Evolutionary conservation across 768 basidiomycete species (phyloP), one percentile per base, ranked within the genome.

Genomic region (Naganishia vishniacii): DNA sequence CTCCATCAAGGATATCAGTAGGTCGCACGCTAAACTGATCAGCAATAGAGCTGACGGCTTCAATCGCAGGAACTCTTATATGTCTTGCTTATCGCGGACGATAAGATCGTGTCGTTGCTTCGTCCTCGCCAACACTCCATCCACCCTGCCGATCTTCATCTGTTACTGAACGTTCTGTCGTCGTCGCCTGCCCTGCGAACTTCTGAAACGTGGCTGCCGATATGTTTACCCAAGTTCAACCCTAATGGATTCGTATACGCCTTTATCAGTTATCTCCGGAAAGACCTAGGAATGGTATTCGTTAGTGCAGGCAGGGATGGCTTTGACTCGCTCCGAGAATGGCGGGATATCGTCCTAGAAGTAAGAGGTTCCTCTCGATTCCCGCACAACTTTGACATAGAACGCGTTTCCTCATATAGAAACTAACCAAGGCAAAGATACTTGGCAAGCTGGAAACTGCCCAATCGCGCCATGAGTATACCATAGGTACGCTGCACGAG

Each of bases 211-310:
- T 99, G 92, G 91, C 83, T 98, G 8, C 95, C 95, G 2, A 83
- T 99, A 48, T 98, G 95, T 75, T 83, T 99, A 3, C 94, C 95
- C 0, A 92, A 91, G 75, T 98, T 89, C 81, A 91, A 97, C 72
- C 81, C 89, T 0, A 79, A 85, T 4, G 87, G 87, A 0, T 97
- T 97, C 76, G 85, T 94, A 28, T 91, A 99, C 74, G 88, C 90
- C 13, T 95, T 93, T 70, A 83, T 97, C 59, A 73, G 73, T 48
- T 80, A 72, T 62, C 42, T 77, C 11, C 48, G 61, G 16, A 69
- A 62, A 31, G 78, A 76, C 26, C 80, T 89, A 1, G 86, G 85
- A 6, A 79, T 95, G 15, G 83, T 95, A 0, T 87, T 89, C 69
- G 85, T 95, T 44, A 88, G 85, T 66, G 86, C 85, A 15, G 86